Conservation (phyloP, 2,329 filamentous ascomycete genomes). For the Grosmannia clavigera region DNA sequence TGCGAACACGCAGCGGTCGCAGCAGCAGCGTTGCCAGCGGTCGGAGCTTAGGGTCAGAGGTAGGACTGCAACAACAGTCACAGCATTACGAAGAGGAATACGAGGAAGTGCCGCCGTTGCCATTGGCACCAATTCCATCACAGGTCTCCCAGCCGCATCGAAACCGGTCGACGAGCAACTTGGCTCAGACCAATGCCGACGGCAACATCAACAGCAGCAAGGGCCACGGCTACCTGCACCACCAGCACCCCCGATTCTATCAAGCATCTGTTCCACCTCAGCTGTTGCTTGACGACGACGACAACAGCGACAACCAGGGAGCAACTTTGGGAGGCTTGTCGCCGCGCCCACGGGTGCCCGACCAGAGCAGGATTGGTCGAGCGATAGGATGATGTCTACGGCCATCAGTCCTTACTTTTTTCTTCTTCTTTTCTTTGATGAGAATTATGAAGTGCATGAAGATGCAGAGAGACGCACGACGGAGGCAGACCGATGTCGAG, state of each 20-base stretch:
- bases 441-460: background rate
- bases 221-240: background rate
- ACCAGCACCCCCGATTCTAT: slow-evolving; percentile 17
- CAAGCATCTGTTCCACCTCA: slow-evolving; percentile 31
- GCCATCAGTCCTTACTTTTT: background rate
- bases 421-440: background rate
- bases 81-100: slow-evolving; percentile 7
- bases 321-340: slow-evolving; percentile 31
- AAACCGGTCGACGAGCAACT: slow-evolving; percentile 9
- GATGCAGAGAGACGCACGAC: background rate
- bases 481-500: background rate
- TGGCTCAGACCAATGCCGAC: slow-evolving; percentile 11
- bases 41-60: slow-evolving; percentile 21
- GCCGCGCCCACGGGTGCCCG: slow-evolving; percentile 21
- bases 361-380: slow-evolving; percentile 33
- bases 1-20: slow-evolving; percentile 32
- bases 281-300: slow-evolving; percentile 21
- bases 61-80: slow-evolving; percentile 20
- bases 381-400: slow-evolving; percentile 35
- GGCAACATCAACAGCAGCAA: slow-evolving; percentile 1
- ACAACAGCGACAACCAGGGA: slow-evolving; percentile 26
- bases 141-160: slow-evolving; percentile 1
- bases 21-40: slow-evolving; percentile 34
- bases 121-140: background rate
- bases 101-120: background rate